Conservation (phyloP, 2,329 filamentous ascomycete species). For the Fusarium torulosum region DNA sequence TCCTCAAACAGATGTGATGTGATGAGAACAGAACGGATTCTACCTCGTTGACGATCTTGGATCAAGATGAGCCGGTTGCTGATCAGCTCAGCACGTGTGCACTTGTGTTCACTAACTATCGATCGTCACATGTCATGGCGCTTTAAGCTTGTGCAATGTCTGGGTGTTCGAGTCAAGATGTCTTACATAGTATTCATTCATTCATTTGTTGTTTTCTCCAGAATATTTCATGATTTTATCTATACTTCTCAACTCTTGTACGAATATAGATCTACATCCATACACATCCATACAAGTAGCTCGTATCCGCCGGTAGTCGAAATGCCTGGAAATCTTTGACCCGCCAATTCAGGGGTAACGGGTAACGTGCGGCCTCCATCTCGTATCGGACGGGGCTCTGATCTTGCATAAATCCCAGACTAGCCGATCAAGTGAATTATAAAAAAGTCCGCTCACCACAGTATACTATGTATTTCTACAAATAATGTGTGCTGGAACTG, state of each 20-base stretch:
- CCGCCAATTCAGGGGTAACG: conserved; percentile 37
- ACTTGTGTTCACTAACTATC: background rate
- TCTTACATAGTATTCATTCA: background rate
- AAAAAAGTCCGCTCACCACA: no score
- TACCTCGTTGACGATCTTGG: conserved; percentile 29
- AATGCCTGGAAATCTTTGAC: conserved; percentile 8
- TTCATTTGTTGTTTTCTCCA: background rate
- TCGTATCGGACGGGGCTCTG: conserved; percentile 35
- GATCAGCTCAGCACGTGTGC: conserved; percentile 34
- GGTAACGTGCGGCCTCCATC: conserved; percentile 24
- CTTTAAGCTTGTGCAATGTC: conserved; percentile 7
- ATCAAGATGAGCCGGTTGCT: conserved; percentile 23
- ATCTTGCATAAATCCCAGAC: conserved; percentile 35
- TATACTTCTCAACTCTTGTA: background rate
- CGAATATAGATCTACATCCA: background rate
- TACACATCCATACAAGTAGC: background rate
- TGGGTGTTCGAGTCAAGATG: background rate
- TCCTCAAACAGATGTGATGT: conserved; percentile 1
- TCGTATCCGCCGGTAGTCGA: background rate
- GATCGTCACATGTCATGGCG: background rate
- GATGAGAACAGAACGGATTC: background rate
- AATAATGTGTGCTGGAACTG: background rate
- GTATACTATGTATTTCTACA: no score
- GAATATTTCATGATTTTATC: no score
- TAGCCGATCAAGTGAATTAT: background rate